Evolutionary conservation across 2,329 filamentous ascomycete genomes (phyloP).

Genomic region (Elsinoe perseae): DNA sequence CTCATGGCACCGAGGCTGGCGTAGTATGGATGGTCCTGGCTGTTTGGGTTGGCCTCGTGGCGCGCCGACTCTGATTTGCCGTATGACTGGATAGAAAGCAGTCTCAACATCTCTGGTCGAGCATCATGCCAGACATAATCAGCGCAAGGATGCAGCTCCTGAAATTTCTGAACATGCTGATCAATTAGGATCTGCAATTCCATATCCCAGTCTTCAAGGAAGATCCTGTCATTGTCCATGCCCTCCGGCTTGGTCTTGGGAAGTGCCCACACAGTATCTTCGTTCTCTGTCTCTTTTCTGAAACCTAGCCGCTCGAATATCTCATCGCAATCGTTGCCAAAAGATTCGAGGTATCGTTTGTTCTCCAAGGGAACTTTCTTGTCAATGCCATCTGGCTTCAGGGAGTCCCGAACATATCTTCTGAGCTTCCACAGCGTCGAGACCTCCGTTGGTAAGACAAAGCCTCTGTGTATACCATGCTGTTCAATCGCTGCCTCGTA

Average conservation of each 20-base stretch:
- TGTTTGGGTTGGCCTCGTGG: constrained; percentile 20
- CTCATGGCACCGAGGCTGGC: constrained; percentile 55
- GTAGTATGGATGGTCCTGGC: constrained; percentile 42
- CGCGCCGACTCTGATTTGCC: constrained; percentile 6
- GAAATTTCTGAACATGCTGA: constrained; percentile 23
- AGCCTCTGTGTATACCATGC: constrained; percentile 48
- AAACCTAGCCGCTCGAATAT: constrained; percentile 55
- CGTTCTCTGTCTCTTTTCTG: constrained; percentile 1
- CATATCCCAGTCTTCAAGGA: constrained; percentile 53
- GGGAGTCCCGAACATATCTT: constrained; percentile 53
- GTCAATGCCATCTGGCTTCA: constrained; percentile 43
- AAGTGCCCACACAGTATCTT: neutral
- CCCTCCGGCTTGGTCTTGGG: neutral
- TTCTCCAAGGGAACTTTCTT: constrained; percentile 52
- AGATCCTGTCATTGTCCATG: constrained; percentile 27
- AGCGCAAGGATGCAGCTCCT: constrained; percentile 23
- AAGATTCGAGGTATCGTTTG: constrained; percentile 56
- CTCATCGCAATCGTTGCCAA: constrained; percentile 53
- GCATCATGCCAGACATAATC: constrained; percentile 27
- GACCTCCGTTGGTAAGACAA: constrained; percentile 44
- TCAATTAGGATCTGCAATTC: constrained; percentile 51
- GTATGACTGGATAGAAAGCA: constrained; percentile 28
- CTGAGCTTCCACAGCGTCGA: constrained; percentile 51
- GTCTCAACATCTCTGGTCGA: constrained; percentile 29
- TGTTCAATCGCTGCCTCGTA: constrained; percentile 45